Percentiles rank a stretch among this genome's conserved stretches.
These are phyloP conservation scores for Aspergillus sp. DNA, from an alignment of 2,329 filamentous ascomycete species.

Conservation along the genomic window DNA sequence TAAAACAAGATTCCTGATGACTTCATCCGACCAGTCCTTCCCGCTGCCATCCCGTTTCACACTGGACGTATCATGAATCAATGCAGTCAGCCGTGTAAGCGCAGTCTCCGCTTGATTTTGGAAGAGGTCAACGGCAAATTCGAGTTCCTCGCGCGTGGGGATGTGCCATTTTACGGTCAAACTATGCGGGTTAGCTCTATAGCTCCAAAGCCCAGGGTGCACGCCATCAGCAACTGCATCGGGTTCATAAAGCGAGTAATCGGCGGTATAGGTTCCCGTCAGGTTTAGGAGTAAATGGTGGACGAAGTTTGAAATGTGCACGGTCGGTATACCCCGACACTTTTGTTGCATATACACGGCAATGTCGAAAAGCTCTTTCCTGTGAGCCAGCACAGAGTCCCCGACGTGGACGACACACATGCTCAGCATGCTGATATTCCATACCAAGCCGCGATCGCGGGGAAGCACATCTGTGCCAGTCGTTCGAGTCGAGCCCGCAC, in stretches of 20 bases:
- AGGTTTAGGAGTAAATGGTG: conserved; percentile 94
- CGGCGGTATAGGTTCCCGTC: conserved; percentile 89
- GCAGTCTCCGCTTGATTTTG: conserved; percentile 78
- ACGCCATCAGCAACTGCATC: conserved; percentile 69
- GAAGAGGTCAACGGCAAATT: conserved; percentile 87
- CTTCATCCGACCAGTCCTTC: conserved; percentile 98
- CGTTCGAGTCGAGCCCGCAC: conserved; percentile 89
- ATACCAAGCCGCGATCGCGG: conserved; percentile 86
- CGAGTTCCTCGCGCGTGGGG: conserved; percentile 73
- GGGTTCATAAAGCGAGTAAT: conserved; percentile 86
- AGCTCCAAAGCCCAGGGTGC: conserved; percentile 80
- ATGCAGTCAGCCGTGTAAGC: conserved; percentile 68
- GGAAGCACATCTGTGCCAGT: conserved; percentile 92
- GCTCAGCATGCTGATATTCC: conserved; percentile 94
- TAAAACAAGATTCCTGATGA: conserved; percentile 84
- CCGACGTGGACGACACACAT: conserved; percentile 98
- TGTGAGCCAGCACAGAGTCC: conserved; percentile 82
- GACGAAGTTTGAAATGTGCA: conserved; percentile 96
- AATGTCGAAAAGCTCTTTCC: conserved; percentile 84
- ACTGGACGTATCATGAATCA: conserved; percentile 78
- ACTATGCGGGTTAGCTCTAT: conserved; percentile 68
- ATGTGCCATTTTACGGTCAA: conserved; percentile 90
- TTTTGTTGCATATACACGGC: conserved; percentile 95
- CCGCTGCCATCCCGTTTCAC: conserved; percentile 92
- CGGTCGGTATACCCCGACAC: conserved; percentile 88